phyloP scores from a whole-genome alignment of 2,329 filamentous ascomycete species.

The Penicillium sp. region DNA sequence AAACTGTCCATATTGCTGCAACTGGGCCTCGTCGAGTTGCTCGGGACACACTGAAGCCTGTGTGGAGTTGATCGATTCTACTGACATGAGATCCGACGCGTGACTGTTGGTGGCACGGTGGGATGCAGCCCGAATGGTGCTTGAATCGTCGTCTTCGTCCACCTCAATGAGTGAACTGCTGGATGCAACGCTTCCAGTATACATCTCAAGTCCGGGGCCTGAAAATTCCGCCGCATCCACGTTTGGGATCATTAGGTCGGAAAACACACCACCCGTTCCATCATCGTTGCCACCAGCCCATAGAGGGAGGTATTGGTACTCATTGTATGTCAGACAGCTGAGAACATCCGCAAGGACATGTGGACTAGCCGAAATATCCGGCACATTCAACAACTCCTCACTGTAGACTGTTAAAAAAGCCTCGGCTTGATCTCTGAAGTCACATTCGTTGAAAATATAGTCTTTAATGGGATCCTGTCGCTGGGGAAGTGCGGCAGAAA shows the following conservation, averaged over 20 bases:
- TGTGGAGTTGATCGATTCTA: conserved; percentile 16
- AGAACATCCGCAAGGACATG: conserved; percentile 43
- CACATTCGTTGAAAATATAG: background rate
- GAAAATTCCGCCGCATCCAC: conserved; percentile 39
- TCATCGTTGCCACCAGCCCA: conserved; percentile 64
- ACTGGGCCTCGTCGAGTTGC: background rate
- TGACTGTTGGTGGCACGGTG: conserved; percentile 37
- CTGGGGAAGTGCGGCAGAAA: background rate
- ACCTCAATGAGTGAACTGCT: conserved; percentile 29
- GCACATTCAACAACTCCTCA: conserved; percentile 17
- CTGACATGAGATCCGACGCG: conserved; percentile 26
- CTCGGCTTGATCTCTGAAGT: conserved; percentile 21
- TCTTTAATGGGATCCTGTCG: background rate
- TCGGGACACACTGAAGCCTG: background rate
- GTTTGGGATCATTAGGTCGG: conserved; percentile 36
- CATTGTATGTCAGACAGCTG: conserved; percentile 56
- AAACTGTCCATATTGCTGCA: background rate
- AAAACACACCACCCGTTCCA: conserved; percentile 52
- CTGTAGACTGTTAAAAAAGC: conserved; percentile 19
- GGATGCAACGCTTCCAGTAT: conserved; percentile 28
- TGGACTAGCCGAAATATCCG: conserved; percentile 7
- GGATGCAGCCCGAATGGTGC: conserved; percentile 39
- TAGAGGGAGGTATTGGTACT: conserved; percentile 64
- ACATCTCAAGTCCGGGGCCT: conserved; percentile 36
- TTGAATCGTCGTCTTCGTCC: conserved; percentile 29